Conservation (phyloP, 371 early-diverging fungal species). For the Mortierella sp. region DNA sequence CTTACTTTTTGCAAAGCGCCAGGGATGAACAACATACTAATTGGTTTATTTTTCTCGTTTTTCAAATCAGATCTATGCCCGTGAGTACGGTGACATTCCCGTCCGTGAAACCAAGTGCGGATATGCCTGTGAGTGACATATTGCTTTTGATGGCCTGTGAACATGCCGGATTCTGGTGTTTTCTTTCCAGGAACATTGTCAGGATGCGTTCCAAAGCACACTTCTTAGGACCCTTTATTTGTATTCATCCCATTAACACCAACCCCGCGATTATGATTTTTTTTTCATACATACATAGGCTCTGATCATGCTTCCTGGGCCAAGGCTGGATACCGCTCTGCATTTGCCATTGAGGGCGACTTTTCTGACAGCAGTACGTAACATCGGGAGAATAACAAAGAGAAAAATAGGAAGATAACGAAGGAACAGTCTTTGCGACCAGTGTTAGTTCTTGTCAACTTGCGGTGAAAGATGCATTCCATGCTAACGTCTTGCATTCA, state of each 20-base stretch:
- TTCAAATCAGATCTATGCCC: constrained; percentile 34
- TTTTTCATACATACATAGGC: constrained; percentile 18
- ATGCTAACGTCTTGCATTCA: neutral
- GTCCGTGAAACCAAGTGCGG: constrained; percentile 78
- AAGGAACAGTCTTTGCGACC: neutral
- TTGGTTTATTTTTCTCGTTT: constrained; percentile 5
- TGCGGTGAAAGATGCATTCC: no score
- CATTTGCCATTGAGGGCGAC: constrained; percentile 88
- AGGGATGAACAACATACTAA: neutral
- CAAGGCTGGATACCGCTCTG: constrained; percentile 87
- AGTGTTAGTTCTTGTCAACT: no score
- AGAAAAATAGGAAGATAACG: neutral
- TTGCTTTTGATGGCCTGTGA: neutral
- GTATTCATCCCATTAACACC: neutral
- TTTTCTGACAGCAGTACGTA: constrained; percentile 74
- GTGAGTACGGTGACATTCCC: constrained; percentile 65
- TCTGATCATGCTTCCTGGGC: constrained; percentile 96
- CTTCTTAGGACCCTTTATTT: constrained; percentile 13
- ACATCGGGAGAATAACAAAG: neutral
- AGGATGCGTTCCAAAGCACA: neutral
- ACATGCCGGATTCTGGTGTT: neutral
- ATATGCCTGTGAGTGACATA: constrained; percentile 65
- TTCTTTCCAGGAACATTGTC: neutral
- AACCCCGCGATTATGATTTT: neutral
- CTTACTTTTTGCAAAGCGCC: neutral